Percentiles rank a stretch among this genome's conserved stretches.
These are phyloP conservation scores for Sphaerulina musiva DNA, from an alignment of 2,329 filamentous ascomycete species.

Conservation along the genomic window DNA sequence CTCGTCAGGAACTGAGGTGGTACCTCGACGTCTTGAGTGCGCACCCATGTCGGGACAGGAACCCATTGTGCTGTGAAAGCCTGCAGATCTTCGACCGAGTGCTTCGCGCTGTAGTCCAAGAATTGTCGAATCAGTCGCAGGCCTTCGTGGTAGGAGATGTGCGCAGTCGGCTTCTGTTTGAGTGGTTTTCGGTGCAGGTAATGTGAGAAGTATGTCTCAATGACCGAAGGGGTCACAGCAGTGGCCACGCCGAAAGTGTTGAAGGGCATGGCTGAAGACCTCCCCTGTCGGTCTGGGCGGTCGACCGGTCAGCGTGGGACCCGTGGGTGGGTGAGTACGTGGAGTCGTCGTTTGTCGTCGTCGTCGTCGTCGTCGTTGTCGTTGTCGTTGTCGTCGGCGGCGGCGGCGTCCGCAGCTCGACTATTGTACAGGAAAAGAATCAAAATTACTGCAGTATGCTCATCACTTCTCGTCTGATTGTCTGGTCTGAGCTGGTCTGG, in stretches of 20 bases:
- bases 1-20: constrained; percentile 56
- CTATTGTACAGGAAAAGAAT: neutral
- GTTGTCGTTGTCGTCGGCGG: too few relatives aligned
- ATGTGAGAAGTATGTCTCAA: constrained; percentile 83
- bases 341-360: neutral
- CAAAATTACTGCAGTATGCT: neutral
- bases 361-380: too few relatives aligned
- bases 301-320: neutral
- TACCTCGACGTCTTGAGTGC: constrained; percentile 63
- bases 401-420: neutral
- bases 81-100: constrained; percentile 89
- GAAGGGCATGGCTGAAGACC: constrained; percentile 48
- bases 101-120: constrained; percentile 73
- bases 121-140: constrained; percentile 82
- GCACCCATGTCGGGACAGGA: constrained; percentile 81
- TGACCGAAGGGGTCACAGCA: constrained; percentile 79
- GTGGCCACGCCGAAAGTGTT: constrained; percentile 76
- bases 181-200: constrained; percentile 74
- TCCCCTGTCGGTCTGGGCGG: neutral
- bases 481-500: neutral
- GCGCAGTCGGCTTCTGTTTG: constrained; percentile 73
- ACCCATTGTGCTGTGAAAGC: constrained; percentile 89
- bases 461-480: neutral
- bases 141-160: constrained; percentile 91
- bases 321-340: neutral